Percentiles rank a stretch among this genome's conserved stretches.
Evolutionary conservation across 2,329 filamentous ascomycete species (phyloP).

Genomic region (Endocalyx cinctus): DNA sequence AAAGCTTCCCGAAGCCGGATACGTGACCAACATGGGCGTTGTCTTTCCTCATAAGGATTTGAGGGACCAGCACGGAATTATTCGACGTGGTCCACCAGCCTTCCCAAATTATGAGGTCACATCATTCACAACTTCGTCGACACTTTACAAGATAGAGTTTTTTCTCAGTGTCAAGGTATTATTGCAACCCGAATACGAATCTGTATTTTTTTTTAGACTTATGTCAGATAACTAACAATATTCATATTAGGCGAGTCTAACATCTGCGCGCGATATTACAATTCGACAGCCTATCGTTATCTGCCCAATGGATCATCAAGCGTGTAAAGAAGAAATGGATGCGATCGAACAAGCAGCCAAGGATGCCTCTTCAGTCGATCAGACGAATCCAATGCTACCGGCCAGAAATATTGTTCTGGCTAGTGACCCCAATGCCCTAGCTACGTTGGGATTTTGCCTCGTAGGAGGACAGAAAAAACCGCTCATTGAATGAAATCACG

Average conservation of each 20-base stretch:
- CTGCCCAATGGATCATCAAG: conserved; percentile 89
- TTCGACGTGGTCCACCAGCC: conserved; percentile 77
- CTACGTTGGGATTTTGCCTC: conserved; percentile 58
- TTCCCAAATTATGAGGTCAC: conserved; percentile 86
- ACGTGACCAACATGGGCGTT: conserved; percentile 85
- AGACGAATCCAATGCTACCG: conserved; percentile 89
- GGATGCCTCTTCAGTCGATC: conserved; percentile 82
- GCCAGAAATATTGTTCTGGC: conserved; percentile 76
- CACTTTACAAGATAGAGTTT: conserved; percentile 97
- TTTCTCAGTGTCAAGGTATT: conserved; percentile 88
- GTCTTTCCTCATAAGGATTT: conserved; percentile 88
- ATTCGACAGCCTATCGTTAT: conserved; percentile 92
- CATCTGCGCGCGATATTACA: conserved; percentile 80
- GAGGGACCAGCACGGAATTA: conserved; percentile 79
- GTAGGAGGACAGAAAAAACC: conserved; percentile 62
- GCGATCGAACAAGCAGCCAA: conserved; percentile 94
- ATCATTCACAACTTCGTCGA: conserved; percentile 90
- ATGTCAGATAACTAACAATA: conserved; percentile 14
- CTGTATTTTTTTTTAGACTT: background rate
- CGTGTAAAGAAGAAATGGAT: conserved; percentile 98
- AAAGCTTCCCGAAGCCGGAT: conserved; percentile 85
- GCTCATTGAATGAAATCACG: conserved; percentile 58
- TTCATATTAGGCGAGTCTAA: conserved; percentile 69
- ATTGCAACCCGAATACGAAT: background rate
- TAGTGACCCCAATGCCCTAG: conserved; percentile 62